These are phyloP conservation scores for Simplicillium aogashimaense DNA, from an alignment of 2,329 filamentous ascomycete species.

Conservation along the genomic window DNA sequence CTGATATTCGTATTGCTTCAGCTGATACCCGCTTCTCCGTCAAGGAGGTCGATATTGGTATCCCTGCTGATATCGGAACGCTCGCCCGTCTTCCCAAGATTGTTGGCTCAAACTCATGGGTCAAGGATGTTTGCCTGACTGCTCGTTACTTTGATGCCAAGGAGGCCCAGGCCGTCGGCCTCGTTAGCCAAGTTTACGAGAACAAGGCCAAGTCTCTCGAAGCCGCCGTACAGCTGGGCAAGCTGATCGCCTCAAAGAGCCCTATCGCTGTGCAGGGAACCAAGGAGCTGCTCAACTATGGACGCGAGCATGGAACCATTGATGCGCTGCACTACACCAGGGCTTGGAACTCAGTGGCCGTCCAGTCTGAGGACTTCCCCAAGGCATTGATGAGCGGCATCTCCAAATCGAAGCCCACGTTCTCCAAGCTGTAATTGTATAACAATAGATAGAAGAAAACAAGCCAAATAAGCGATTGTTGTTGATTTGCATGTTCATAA, in stretches of 20 bases:
- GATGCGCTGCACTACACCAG: conserved; percentile 77
- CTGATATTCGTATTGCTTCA: conserved; percentile 60
- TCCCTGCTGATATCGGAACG: conserved; percentile 73
- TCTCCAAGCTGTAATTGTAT: conserved; percentile 63
- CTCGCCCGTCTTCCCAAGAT: conserved; percentile 63
- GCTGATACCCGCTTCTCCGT: conserved; percentile 54
- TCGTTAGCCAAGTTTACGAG: conserved; percentile 56
- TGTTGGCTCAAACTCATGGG: conserved; percentile 62
- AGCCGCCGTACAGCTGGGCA: conserved; percentile 53
- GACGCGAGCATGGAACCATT: conserved; percentile 64
- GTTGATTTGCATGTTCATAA: not conserved
- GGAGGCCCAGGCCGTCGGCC: conserved; percentile 61
- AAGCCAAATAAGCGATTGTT: too few relatives aligned
- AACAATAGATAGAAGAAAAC: too few relatives aligned
- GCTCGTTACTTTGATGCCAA: conserved; percentile 59
- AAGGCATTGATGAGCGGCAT: conserved; percentile 66
- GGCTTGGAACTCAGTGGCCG: conserved; percentile 75
- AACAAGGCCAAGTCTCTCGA: conserved; percentile 53
- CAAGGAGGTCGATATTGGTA: conserved; percentile 74
- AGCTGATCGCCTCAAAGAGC: conserved; percentile 65
- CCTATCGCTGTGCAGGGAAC: conserved; percentile 82
- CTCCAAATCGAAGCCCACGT: conserved; percentile 69
- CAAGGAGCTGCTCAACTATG: conserved; percentile 78
- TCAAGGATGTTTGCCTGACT: conserved; percentile 68
- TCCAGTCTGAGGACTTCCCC: conserved; percentile 73